Evolutionary conservation across 2,329 filamentous ascomycete genomes (phyloP).

Genomic region (Cladophialophora psammophila): DNA sequence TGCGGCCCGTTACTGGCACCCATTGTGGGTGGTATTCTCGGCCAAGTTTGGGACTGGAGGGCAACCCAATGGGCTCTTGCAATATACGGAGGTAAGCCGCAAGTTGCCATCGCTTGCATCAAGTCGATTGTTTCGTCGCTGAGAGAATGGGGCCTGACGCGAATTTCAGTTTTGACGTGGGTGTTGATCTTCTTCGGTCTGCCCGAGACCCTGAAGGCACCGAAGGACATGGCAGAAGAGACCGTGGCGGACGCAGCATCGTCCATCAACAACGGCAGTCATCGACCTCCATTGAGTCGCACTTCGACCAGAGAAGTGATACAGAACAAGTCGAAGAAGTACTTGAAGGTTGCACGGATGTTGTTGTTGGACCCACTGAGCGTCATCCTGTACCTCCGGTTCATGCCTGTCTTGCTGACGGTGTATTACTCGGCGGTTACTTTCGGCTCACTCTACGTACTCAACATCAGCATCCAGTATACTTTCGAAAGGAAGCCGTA

Average conservation of each 20-base stretch:
- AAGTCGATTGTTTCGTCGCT: neutral
- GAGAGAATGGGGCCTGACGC: constrained; percentile 18
- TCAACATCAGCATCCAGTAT: constrained; percentile 78
- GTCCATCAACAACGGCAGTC: constrained; percentile 7
- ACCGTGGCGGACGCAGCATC: constrained; percentile 39
- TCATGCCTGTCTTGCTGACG: constrained; percentile 74
- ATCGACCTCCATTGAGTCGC: constrained; percentile 52
- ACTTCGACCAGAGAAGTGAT: constrained; percentile 70
- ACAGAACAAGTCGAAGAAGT: constrained; percentile 62
- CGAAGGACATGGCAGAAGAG: constrained; percentile 45
- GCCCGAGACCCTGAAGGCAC: constrained; percentile 51
- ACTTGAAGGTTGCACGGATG: constrained; percentile 63
- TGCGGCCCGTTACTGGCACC: constrained; percentile 77
- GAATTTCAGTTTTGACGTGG: constrained; percentile 44
- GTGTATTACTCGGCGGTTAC: constrained; percentile 78
- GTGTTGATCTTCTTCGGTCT: constrained; percentile 53
- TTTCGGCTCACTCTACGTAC: constrained; percentile 76
- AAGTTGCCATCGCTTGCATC: neutral
- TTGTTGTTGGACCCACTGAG: constrained; percentile 75
- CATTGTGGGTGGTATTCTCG: constrained; percentile 77
- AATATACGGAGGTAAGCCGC: constrained; percentile 64
- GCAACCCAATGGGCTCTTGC: constrained; percentile 79
- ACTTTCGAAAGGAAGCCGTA: constrained; percentile 74
- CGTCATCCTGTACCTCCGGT: constrained; percentile 74
- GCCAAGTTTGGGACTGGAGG: constrained; percentile 74